phyloP scores from a whole-genome alignment of 768 basidiomycete genomes.

The Lentinula lateritia region DNA sequence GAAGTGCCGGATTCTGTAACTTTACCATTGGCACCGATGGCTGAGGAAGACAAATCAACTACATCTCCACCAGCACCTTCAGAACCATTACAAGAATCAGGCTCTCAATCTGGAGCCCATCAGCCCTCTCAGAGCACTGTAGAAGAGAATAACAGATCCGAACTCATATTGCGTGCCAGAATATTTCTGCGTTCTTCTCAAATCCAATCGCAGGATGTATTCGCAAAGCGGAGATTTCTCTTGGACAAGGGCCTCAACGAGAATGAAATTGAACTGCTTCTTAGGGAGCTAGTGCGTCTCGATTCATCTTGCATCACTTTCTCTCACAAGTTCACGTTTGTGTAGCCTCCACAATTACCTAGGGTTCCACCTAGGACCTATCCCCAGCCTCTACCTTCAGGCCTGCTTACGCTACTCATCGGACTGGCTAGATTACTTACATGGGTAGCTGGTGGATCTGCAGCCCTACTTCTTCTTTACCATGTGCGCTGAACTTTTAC shows the following conservation, averaged over 20 bases:
- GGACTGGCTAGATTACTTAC: constrained; percentile 36
- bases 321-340: background rate
- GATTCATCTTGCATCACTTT: background rate
- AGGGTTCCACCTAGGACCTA: constrained; percentile 46
- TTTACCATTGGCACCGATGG: background rate
- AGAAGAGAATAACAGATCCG: constrained; percentile 23
- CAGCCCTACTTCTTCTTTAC: constrained; percentile 54
- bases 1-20: background rate
- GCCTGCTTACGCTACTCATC: constrained; percentile 37
- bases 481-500: constrained; percentile 41
- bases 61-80: background rate
- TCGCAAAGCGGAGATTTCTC: constrained; percentile 60
- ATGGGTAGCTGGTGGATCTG: constrained; percentile 66
- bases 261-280: constrained; percentile 51
- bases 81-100: background rate
- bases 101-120: background rate
- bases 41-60: background rate
- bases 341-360: constrained; percentile 21
- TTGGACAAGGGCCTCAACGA: constrained; percentile 65
- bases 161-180: constrained; percentile 51
- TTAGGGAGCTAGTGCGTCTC: constrained; percentile 49
- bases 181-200: constrained; percentile 64
- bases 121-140: background rate
- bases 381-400: constrained; percentile 43
- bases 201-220: constrained; percentile 48